Evolutionary conservation across 2,329 filamentous ascomycete species (phyloP).

Genomic region (Chalaropsis ovoidea): DNA sequence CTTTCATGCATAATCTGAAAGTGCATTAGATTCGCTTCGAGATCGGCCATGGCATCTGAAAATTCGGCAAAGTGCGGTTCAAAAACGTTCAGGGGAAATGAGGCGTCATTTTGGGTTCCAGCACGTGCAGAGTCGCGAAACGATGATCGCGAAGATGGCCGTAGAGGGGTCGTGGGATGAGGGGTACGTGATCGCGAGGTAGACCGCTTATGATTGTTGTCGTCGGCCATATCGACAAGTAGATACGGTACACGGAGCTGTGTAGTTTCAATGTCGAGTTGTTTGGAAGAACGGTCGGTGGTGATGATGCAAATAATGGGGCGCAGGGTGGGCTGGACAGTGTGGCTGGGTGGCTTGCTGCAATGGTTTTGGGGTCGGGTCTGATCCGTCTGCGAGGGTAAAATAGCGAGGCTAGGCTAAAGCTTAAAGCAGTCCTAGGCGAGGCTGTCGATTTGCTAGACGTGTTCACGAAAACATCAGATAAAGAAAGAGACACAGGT

Average conservation of each 20-base stretch:
- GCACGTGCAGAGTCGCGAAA: constrained; percentile 64
- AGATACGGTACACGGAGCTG: not conserved
- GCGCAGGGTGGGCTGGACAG: not conserved
- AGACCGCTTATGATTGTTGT: constrained; percentile 34
- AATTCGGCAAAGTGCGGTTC: constrained; percentile 90
- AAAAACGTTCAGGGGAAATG: constrained; percentile 66
- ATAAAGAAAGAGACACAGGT: not conserved
- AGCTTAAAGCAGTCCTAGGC: not conserved
- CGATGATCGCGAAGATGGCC: constrained; percentile 79
- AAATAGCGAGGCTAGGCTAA: not conserved
- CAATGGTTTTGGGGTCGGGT: not conserved
- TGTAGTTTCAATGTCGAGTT: no score
- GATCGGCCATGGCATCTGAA: constrained; percentile 83
- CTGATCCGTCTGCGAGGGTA: not conserved
- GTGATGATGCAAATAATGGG: not conserved
- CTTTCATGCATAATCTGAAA: constrained; percentile 96
- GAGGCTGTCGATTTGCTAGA: not conserved
- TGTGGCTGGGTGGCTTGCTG: not conserved
- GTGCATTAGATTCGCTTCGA: constrained; percentile 96
- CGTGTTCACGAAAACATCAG: not conserved
- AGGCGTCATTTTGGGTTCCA: constrained; percentile 41
- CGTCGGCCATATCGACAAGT: constrained; percentile 26
- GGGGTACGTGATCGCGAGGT: constrained; percentile 55
- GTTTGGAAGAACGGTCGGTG: not conserved
- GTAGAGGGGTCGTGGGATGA: constrained; percentile 82